These are phyloP conservation scores for Aspergillus homomorphus DNA, from an alignment of 495 filamentous ascomycete species.

Conservation along the genomic window DNA sequence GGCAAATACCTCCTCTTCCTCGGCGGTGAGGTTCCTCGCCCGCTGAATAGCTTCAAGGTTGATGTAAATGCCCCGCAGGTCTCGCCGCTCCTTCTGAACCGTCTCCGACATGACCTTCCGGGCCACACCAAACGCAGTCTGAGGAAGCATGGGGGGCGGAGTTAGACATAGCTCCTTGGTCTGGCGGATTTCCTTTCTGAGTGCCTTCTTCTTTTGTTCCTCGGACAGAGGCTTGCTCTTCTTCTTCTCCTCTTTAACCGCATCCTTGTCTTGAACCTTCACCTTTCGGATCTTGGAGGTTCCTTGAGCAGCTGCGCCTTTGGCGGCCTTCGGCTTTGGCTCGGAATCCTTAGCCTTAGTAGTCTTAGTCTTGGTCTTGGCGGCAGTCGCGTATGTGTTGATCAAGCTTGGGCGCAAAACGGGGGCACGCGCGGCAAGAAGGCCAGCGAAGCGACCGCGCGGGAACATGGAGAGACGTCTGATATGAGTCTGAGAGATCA, in stretches of 20 bases:
- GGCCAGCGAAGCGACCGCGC: slow-evolving; percentile 11
- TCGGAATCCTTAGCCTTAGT: slow-evolving; percentile 16
- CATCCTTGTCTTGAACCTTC: slow-evolving; percentile 13
- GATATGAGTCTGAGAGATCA: slow-evolving; percentile 28
- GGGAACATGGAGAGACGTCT: slow-evolving; percentile 26
- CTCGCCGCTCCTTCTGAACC: background rate
- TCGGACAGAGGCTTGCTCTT: slow-evolving; percentile 8
- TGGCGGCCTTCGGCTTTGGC: slow-evolving; percentile 22
- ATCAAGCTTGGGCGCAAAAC: slow-evolving; percentile 9
- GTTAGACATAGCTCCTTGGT: slow-evolving; percentile 24
- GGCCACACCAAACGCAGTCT: background rate
- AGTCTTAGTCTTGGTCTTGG: background rate
- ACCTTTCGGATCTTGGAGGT: slow-evolving; percentile 8
- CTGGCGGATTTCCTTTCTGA: slow-evolving; percentile 14
- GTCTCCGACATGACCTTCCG: background rate
- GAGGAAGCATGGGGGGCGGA: background rate
- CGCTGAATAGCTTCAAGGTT: slow-evolving; percentile 12
- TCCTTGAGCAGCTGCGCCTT: slow-evolving; percentile 8
- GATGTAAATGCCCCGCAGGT: slow-evolving; percentile 11
- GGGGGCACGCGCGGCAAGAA: slow-evolving; percentile 10
- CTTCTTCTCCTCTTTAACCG: slow-evolving; percentile 34
- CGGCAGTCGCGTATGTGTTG: slow-evolving; percentile 30
- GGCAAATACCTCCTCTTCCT: slow-evolving; percentile 35
- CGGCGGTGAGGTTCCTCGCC: slow-evolving; percentile 24
- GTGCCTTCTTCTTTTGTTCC: slow-evolving; percentile 22